phyloP scores from a whole-genome alignment of 164 flowering plant species.

The Platanus orientalis region DNA sequence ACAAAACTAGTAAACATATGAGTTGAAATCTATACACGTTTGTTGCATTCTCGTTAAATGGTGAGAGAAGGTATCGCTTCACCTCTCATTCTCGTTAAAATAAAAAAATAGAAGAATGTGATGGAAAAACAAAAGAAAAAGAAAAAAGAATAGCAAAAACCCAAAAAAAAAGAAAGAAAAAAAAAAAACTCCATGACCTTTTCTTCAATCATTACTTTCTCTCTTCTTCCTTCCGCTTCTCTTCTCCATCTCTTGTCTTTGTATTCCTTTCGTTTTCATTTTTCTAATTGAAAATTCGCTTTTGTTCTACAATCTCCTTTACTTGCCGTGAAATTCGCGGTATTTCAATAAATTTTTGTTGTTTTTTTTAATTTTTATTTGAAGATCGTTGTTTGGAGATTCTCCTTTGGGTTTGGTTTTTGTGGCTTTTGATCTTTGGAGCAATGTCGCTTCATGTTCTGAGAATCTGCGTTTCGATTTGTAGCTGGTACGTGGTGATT shows the following conservation, averaged over 20 bases:
- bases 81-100: too few species aligned
- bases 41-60: too few species aligned
- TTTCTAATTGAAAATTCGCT: not conserved
- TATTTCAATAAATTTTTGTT: not conserved
- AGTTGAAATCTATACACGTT: too few species aligned
- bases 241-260: not conserved
- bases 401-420: not conserved
- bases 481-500: constrained; percentile 2
- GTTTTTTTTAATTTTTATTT: not conserved
- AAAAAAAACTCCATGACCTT: constrained; percentile 8
- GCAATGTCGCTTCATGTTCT: not conserved
- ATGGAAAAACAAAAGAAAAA: too few species aligned
- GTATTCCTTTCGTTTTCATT: not conserved
- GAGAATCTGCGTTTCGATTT: constrained; percentile 13
- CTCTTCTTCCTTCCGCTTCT: not conserved
- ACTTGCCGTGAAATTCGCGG: not conserved
- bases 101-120: too few species aligned
- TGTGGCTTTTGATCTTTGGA: too few species aligned
- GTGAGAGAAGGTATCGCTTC: too few species aligned
- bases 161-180: not conserved
- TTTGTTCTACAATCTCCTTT: not conserved
- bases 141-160: too few species aligned
- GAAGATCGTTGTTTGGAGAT: not conserved
- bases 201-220: not conserved
- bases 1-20: too few species aligned